Evolutionary conservation across 2,329 filamentous ascomycete species (phyloP), one percentile per base, ranked within the genome.

Genomic region (Ophiostoma perfectum): DNA sequence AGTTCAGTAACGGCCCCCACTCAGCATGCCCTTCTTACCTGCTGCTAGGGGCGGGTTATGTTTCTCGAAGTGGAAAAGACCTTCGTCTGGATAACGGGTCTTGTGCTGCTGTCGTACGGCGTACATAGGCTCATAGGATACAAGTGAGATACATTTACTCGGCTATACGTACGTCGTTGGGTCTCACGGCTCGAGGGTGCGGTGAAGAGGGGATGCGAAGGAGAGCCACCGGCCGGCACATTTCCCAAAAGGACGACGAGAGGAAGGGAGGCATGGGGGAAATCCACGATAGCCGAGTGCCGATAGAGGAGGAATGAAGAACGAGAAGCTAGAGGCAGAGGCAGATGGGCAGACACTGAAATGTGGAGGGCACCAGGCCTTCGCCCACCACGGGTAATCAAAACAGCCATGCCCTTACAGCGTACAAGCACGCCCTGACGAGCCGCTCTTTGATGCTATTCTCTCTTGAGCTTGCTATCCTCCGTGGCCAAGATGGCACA

Each of bases 11-110:
- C 27, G 11, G 27, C 55, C 55, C 55, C 60, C 41, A n/a, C 60
- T 44, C 49, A 18, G 18, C n/a, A 36, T 55, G 49, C 49, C 36
- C 41, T 38, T 66, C 41, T 58, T n/a, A 36, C 41, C 27, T 27
- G n/a, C 55, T 60, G 55, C 49, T 66, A 49, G 47, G 16, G 65
- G 18, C 14, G 65, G 64, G 27, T 8, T 65, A 65, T 49, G 42
- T 47, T 65, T 65, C 27, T 41, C 45, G 65, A 36, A 55, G 27
- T 39, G 7, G 60, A 64, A 27, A 64, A 64, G 55, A 60, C 49
- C 27, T 39, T 60, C 12, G 55, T 60, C 27, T 27, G 27, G 18
- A 18, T 27, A 27, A 55, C 49, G 49, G 52, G 49, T 18, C 42
- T 44, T 12, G 42, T 44, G 27, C 27, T 27, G 27, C 27, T 27